Percentiles rank a stretch among this genome's conserved stretches.
phyloP scores from a whole-genome alignment of 177 flowering plant genomes.

The Vitis hybrid region DNA sequence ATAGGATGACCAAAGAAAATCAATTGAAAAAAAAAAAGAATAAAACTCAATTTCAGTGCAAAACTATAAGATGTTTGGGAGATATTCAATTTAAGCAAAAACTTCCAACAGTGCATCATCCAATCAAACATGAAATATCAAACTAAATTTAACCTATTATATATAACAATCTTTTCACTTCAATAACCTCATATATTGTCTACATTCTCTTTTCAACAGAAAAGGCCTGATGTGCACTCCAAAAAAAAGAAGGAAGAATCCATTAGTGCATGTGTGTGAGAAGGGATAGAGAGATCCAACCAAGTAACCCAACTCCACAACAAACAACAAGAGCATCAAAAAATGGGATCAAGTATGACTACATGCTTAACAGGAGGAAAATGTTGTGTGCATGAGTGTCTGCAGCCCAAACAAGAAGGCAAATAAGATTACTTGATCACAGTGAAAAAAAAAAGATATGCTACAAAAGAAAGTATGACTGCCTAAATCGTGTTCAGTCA shows the following conservation, averaged over 20 bases:
- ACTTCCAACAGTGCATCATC: no score
- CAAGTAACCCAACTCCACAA: no score
- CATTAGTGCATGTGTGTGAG: no score
- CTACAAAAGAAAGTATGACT: neutral
- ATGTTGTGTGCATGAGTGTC: constrained; percentile 16
- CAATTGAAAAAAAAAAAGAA: neutral
- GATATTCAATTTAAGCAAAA: neutral
- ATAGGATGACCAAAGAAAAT: neutral
- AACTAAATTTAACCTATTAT: neutral
- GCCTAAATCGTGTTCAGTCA: neutral
- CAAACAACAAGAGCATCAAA: no score
- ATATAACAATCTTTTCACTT: no score
- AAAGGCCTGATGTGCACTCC: no score
- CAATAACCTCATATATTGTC: no score
- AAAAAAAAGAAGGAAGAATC: no score
- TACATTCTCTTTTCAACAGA: no score
- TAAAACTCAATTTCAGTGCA: neutral
- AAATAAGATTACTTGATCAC: neutral
- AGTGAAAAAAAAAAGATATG: neutral
- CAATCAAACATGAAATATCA: neutral
- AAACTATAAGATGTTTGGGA: neutral
- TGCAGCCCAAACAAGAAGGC: constrained; percentile 23
- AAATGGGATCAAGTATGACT: no score
- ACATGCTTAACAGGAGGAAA: no score
- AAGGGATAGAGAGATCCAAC: no score